A percentile compares a stretch with the other conserved stretches of the same genome.
These are phyloP conservation scores for Rutstroemia sp. DNA, from an alignment of 2,329 filamentous ascomycete genomes.

Conservation along the genomic window DNA sequence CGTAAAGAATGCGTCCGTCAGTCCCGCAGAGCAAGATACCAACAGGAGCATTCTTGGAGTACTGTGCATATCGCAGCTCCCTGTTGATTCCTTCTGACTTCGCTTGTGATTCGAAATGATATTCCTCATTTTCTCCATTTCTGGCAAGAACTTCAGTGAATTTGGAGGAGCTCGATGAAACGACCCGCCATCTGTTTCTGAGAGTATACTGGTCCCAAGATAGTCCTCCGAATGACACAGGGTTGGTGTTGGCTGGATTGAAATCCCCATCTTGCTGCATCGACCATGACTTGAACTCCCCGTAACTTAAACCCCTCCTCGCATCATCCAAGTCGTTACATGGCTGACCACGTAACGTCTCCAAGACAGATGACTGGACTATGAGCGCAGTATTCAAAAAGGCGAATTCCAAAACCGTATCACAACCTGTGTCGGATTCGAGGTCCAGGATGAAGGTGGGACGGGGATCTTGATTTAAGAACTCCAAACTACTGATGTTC, in stretches of 20 bases:
- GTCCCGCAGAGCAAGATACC: not conserved
- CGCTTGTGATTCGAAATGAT: too few species aligned
- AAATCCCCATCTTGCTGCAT: not conserved
- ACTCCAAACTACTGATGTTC: not conserved
- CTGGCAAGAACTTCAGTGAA: too few species aligned
- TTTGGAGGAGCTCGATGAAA: not conserved
- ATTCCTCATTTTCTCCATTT: too few species aligned
- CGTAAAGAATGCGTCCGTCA: not conserved
- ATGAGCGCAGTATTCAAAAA: not conserved
- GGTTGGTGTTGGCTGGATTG: not conserved
- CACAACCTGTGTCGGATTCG: not conserved
- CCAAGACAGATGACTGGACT: not conserved
- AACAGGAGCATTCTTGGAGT: not conserved
- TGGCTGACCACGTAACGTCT: not conserved
- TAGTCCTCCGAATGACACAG: not conserved
- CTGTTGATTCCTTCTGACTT: too few species aligned
- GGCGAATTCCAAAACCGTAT: not conserved
- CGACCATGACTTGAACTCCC: not conserved
- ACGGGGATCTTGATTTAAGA: not conserved
- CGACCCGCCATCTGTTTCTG: not conserved
- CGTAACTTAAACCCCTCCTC: not conserved
- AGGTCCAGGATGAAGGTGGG: not conserved
- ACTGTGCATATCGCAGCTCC: not conserved
- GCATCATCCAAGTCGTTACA: not conserved
- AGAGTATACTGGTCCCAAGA: not conserved